Base-by-base conservation (phyloP, 2,329 filamentous ascomycete species). In the Dothiorella sarmentorum region DNA sequence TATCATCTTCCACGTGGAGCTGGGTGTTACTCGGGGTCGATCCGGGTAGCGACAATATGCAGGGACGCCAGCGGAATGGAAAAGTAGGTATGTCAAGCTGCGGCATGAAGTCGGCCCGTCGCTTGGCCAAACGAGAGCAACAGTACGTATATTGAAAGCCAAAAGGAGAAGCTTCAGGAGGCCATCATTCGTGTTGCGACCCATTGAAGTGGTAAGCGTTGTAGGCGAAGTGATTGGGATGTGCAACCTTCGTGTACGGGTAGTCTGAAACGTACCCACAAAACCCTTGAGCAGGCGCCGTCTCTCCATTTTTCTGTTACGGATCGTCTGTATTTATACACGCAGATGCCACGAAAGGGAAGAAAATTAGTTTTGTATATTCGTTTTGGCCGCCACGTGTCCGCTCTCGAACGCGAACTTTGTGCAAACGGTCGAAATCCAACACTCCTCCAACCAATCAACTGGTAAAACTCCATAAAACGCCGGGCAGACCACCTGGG, bases 301-400 rank as follows among this genome's bases (percentile, higher is more conserved):
- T 40, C 49, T 53, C 49, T 53, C 49, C 49, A 53, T 27, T 53
- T 53, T 53, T 42, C 24, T 42, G 49, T 40, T 53, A 53, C 49
- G 40, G 49, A 53, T 53, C 49, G 24, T 31, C 35, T 20, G 22
- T 17, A n/a, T 40, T 33, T 40, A 22, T 53, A 40, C 49, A 53
- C 49, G 35, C 49, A 40, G 17, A 40, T 53, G 49, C 47, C 49
- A 40, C 7, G 15, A 29, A 24, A 27, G 33, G 35, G 40, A 40
- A 10, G 29, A 53, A 53, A 40, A 40, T 45, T 45, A 45, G 43
- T 53, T 37, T 37, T 51, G 47, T 53, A 53, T 53, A 53, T 18
- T 53, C 49, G 49, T 40, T 40, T 26, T 29, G 20, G 13, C 13
- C 49, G 37, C 49, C 49, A 29, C 35, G 49, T 53, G 35, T 40